A percentile compares a stretch with the other conserved stretches of the same genome.
Conservation (phyloP, 352 stramenopile genomes). For the Pythium brassicae region DNA sequence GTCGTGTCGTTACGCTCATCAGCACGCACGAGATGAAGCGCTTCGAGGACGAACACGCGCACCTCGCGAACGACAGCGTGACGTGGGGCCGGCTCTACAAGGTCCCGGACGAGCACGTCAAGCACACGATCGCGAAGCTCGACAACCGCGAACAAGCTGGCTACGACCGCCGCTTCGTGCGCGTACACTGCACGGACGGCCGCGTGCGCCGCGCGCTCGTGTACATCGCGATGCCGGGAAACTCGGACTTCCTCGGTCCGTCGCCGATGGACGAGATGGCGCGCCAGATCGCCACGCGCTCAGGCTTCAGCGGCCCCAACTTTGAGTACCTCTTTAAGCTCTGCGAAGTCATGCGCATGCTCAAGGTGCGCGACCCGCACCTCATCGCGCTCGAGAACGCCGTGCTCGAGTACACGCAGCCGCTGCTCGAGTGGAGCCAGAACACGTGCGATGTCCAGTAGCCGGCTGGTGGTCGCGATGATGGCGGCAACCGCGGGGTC, state of each 20-base stretch:
- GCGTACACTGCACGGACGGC: constrained; percentile 75
- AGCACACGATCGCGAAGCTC: constrained; percentile 69
- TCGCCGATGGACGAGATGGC: constrained; percentile 69
- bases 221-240: constrained; percentile 83
- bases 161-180: constrained; percentile 74
- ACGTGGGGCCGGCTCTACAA: constrained; percentile 87
- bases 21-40: constrained; percentile 67
- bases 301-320: constrained; percentile 72
- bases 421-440: constrained; percentile 2
- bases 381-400: constrained; percentile 67
- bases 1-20: constrained; percentile 86
- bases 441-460: constrained; percentile 5
- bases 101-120: constrained; percentile 73
- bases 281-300: constrained; percentile 67
- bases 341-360: constrained; percentile 70
- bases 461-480: too few species aligned
- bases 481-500: too few species aligned
- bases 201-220: constrained; percentile 63
- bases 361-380: constrained; percentile 74
- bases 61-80: constrained; percentile 55
- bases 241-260: constrained; percentile 80
- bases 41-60: constrained; percentile 70
- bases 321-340: constrained; percentile 84
- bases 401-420: constrained; percentile 40
- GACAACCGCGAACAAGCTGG: constrained; percentile 83